Conservation (phyloP, 169 alveolate genomes). For the Cytauxzoon felis region DNA sequence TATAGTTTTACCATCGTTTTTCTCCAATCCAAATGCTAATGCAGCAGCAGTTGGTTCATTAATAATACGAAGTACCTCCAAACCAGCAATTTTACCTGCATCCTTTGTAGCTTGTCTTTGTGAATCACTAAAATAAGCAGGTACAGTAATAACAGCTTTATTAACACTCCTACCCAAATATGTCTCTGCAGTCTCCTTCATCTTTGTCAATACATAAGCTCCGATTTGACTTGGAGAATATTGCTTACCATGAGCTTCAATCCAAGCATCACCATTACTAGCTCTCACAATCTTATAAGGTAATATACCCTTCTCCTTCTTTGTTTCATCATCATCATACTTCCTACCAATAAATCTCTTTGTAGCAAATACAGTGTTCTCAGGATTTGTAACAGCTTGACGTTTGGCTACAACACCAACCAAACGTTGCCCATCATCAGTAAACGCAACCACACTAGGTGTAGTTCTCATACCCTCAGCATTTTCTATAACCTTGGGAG, state of each 20-base stretch:
- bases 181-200: slow-evolving; percentile 96
- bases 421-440: slow-evolving; percentile 93
- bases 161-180: slow-evolving; percentile 90
- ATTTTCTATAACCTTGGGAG: slow-evolving; percentile 95
- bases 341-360: slow-evolving; percentile 95
- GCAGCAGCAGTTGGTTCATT: slow-evolving; percentile 99
- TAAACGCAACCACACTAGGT: slow-evolving; percentile 97
- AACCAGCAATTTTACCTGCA: slow-evolving; percentile 95
- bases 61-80: slow-evolving; percentile 92
- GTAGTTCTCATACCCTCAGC: slow-evolving; percentile 94
- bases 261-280: slow-evolving; percentile 97
- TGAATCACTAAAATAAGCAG: slow-evolving; percentile 94
- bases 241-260: slow-evolving; percentile 91
- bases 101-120: slow-evolving; percentile 97
- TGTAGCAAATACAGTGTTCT: slow-evolving; percentile 92
- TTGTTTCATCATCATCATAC: slow-evolving; percentile 92
- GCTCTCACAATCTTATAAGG: slow-evolving; percentile 95
- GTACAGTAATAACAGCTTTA: slow-evolving; percentile 95
- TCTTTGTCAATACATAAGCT: slow-evolving; percentile 91
- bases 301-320: slow-evolving; percentile 92
- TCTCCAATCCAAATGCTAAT: slow-evolving; percentile 97
- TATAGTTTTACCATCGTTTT: slow-evolving; percentile 88
- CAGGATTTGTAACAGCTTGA: slow-evolving; percentile 96
- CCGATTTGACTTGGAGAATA: slow-evolving; percentile 96
- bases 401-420: slow-evolving; percentile 96